phyloP scores from a whole-genome alignment of 2,329 filamentous ascomycete genomes.

The Ampelomyces quisqualis region DNA sequence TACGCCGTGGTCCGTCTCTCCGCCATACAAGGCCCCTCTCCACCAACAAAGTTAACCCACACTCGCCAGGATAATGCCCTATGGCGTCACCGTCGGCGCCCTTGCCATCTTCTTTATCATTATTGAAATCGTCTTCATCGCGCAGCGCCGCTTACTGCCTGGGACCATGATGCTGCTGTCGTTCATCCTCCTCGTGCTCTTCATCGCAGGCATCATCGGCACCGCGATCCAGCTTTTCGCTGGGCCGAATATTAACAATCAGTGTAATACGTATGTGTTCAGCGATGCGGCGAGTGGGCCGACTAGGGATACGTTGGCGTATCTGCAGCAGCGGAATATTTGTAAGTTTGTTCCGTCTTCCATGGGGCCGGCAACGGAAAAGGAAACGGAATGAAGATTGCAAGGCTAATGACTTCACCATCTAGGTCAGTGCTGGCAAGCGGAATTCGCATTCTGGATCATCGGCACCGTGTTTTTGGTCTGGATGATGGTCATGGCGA shows the following conservation, averaged over 20 bases:
- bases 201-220: constrained; percentile 62
- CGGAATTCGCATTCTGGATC: constrained; percentile 64
- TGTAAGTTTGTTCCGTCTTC: constrained; percentile 48
- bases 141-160: constrained; percentile 58
- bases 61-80: constrained; percentile 61
- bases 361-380: background rate
- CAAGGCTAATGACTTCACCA: background rate
- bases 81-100: constrained; percentile 59
- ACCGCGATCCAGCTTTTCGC: constrained; percentile 64
- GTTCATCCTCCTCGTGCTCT: constrained; percentile 63
- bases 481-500: constrained; percentile 66
- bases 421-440: constrained; percentile 61
- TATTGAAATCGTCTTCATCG: constrained; percentile 58
- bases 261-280: constrained; percentile 60
- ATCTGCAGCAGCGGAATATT: constrained; percentile 63
- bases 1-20: constrained; percentile 58
- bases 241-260: constrained; percentile 57
- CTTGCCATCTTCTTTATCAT: constrained; percentile 61
- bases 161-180: constrained; percentile 60
- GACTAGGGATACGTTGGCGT: constrained; percentile 59
- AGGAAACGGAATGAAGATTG: background rate
- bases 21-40: constrained; percentile 4
- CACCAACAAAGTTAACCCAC: constrained; percentile 6
- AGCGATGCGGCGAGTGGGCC: constrained; percentile 50
- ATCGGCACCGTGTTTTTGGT: constrained; percentile 63